Evolutionary conservation across 2,329 filamentous ascomycete genomes (phyloP).

Genomic region (Tympanopsis confertula): DNA sequence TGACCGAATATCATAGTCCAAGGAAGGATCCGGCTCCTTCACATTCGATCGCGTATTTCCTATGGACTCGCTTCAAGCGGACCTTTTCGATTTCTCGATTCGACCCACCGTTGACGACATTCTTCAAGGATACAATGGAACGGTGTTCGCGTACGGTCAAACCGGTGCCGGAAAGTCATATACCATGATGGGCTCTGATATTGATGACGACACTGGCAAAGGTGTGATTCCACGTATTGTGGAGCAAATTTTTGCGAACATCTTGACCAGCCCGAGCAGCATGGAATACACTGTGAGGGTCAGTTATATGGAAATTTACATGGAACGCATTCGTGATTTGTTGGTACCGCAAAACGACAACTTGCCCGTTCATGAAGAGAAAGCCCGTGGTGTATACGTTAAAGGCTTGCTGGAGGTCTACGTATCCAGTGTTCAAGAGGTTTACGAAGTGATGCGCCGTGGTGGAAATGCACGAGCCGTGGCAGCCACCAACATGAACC

Average conservation of each 20-base stretch:
- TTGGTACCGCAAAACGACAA: constrained; percentile 90
- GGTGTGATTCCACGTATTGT: constrained; percentile 96
- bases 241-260: constrained; percentile 93
- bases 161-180: constrained; percentile 98
- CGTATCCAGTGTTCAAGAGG: constrained; percentile 86
- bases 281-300: constrained; percentile 98
- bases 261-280: constrained; percentile 78
- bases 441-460: constrained; percentile 91
- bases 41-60: constrained; percentile 97
- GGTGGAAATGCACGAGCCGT: constrained; percentile 85
- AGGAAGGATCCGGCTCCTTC: constrained; percentile 72
- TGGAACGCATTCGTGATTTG: constrained; percentile 94
- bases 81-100: constrained; percentile 98
- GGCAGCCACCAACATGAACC: constrained; percentile 97
- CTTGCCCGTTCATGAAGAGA: constrained; percentile 93
- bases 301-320: constrained; percentile 99
- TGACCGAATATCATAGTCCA: constrained; percentile 48
- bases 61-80: constrained; percentile 78
- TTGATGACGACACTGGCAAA: constrained; percentile 76
- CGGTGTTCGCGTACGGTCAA: constrained; percentile 96
- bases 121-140: constrained; percentile 97
- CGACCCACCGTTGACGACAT: constrained; percentile 93
- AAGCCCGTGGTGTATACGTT: constrained; percentile 89
- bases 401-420: constrained; percentile 92
- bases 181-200: constrained; percentile 96